phyloP scores from a whole-genome alignment of 345 rosid species.

The Lepidium sativum region DNA sequence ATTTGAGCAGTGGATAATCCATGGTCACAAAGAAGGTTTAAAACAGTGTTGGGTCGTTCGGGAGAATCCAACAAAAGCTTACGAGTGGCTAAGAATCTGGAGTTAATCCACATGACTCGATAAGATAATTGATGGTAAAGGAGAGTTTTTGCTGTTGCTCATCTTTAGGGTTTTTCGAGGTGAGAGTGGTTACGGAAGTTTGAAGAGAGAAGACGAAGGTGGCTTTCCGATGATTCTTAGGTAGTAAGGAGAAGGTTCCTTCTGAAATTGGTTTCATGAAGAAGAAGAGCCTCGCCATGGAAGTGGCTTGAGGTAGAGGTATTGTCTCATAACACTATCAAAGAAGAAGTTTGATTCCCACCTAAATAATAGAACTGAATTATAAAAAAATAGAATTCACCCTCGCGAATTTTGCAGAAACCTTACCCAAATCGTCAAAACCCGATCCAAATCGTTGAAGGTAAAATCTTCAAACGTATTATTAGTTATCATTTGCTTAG shows the following conservation, averaged over 20 bases:
- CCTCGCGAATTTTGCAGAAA: too few species aligned
- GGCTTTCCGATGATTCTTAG: constrained; percentile 1
- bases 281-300: not conserved
- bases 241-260: not conserved
- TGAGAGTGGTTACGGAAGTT: not conserved
- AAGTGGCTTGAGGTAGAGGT: constrained; percentile 1
- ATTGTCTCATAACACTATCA: too few species aligned
- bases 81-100: constrained; percentile 23
- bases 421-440: too few species aligned
- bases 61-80: constrained; percentile 26
- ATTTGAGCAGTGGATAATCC: constrained; percentile 34
- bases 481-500: too few species aligned
- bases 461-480: too few species aligned
- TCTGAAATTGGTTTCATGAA: not conserved
- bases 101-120: constrained; percentile 37
- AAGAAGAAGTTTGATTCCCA: too few species aligned
- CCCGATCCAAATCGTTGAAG: too few species aligned
- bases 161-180: constrained; percentile 5
- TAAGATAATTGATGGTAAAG: constrained; percentile 31
- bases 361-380: too few species aligned
- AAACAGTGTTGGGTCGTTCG: constrained; percentile 28
- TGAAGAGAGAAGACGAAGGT: constrained; percentile 17
- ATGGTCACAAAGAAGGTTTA: constrained; percentile 28
- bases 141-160: constrained; percentile 13
- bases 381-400: too few species aligned